Conservation (phyloP, 2,329 filamentous ascomycete species). For the Nothophoma quercina region DNA sequence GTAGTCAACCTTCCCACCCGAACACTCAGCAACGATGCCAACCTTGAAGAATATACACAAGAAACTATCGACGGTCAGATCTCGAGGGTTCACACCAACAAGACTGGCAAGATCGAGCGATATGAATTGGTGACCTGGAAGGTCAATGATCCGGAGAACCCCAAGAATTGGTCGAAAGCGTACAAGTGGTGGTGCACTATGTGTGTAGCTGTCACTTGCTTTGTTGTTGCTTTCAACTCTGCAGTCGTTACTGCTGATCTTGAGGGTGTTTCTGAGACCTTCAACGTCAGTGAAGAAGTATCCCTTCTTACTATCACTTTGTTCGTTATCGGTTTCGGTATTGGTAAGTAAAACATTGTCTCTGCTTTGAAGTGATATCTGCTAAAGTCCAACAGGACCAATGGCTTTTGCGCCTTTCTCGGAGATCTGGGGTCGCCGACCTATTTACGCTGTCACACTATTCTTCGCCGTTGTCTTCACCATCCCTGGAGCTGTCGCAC, state of each 20-base stretch:
- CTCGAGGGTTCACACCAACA: slow-evolving; percentile 63
- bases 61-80: slow-evolving; percentile 71
- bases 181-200: slow-evolving; percentile 84
- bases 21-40: slow-evolving; percentile 64
- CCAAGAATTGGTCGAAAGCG: slow-evolving; percentile 82
- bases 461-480: slow-evolving; percentile 77
- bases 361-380: too few relatives aligned
- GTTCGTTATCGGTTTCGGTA: slow-evolving; percentile 82
- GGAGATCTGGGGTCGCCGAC: slow-evolving; percentile 74
- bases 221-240: slow-evolving; percentile 61
- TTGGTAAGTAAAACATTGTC: too few relatives aligned
- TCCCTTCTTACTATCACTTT: slow-evolving; percentile 75
- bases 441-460: slow-evolving; percentile 75
- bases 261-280: slow-evolving; percentile 67
- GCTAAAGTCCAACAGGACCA: too few relatives aligned
- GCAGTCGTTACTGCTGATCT: slow-evolving; percentile 82
- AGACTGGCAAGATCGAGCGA: slow-evolving; percentile 55
- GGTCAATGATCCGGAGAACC: slow-evolving; percentile 76
- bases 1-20: slow-evolving; percentile 70
- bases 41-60: slow-evolving; percentile 69
- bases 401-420: slow-evolving; percentile 82
- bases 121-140: slow-evolving; percentile 76
- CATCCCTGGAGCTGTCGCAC: slow-evolving; percentile 78
- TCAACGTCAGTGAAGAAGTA: slow-evolving; percentile 75
- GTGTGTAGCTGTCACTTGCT: slow-evolving; percentile 71